Evolutionary conservation across 768 basidiomycete species (phyloP).

Genomic region (Boletus pseudopeckii): DNA sequence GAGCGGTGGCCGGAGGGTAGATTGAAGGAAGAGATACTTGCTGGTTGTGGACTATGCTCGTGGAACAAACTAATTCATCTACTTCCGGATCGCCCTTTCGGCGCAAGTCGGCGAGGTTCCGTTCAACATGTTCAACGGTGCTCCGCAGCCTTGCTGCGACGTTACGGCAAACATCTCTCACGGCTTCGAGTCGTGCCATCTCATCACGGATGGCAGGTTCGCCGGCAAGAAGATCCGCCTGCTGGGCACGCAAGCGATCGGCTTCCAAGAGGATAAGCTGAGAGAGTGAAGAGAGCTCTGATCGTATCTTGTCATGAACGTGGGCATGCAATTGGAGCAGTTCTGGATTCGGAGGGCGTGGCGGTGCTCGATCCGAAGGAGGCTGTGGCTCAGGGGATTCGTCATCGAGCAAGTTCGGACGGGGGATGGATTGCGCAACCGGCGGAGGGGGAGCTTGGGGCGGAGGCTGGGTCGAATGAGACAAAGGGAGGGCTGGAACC

Average conservation of each 20-base stretch:
- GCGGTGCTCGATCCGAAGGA: slow-evolving; percentile 47
- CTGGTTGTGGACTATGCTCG: slow-evolving; percentile 97
- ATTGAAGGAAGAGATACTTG: slow-evolving; percentile 30
- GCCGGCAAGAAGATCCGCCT: slow-evolving; percentile 81
- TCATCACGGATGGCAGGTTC: slow-evolving; percentile 95
- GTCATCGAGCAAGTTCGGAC: slow-evolving; percentile 63
- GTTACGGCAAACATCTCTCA: slow-evolving; percentile 82
- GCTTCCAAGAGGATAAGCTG: slow-evolving; percentile 61
- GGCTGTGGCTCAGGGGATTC: slow-evolving; percentile 38
- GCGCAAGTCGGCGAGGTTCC: slow-evolving; percentile 72
- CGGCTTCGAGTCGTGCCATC: slow-evolving; percentile 91
- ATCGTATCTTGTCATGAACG: slow-evolving; percentile 70
- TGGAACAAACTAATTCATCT: slow-evolving; percentile 95
- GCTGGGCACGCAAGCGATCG: slow-evolving; percentile 75
- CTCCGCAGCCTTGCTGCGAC: slow-evolving; percentile 66
- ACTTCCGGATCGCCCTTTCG: slow-evolving; percentile 88
- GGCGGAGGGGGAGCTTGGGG: slow-evolving; percentile 22
- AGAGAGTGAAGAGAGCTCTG: slow-evolving; percentile 69
- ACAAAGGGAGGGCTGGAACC: slow-evolving; percentile 13
- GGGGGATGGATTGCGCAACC: slow-evolving; percentile 18
- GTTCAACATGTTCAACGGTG: slow-evolving; percentile 65
- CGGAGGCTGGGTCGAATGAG: slow-evolving; percentile 28
- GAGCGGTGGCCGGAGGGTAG: slow-evolving; percentile 8
- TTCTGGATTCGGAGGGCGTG: slow-evolving; percentile 87
- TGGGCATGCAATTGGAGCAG: slow-evolving; percentile 74